A percentile compares a stretch with the other conserved stretches of the same genome.
Conservation (phyloP, 2,329 filamentous ascomycete genomes). For the Byssothecium circinans region DNA sequence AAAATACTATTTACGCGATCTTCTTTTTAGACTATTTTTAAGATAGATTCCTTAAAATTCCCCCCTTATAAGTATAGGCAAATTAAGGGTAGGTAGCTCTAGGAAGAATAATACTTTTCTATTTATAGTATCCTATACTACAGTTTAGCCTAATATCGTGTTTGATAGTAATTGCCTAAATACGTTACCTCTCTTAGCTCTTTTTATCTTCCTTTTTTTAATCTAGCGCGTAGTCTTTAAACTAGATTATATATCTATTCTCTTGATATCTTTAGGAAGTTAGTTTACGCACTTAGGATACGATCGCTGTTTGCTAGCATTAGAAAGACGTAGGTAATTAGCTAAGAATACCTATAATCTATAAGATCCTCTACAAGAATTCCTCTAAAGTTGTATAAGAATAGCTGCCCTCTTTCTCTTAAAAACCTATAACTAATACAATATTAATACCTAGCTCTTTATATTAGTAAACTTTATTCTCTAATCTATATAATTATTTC, state of each 20-base stretch:
- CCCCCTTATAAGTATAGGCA: slow-evolving; percentile 4
- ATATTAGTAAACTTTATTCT: slow-evolving; percentile 9
- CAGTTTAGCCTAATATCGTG: slow-evolving; percentile 2
- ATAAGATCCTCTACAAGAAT: slow-evolving; percentile 6
- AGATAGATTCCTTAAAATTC: background rate
- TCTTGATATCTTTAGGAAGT: slow-evolving; percentile 8
- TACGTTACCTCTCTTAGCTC: slow-evolving; percentile 4
- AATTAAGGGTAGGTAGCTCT: slow-evolving; percentile 6
- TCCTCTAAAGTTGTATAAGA: slow-evolving; percentile 9
- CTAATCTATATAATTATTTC: slow-evolving; percentile 5
- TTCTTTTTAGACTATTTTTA: slow-evolving; percentile 1
- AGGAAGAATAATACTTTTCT: slow-evolving; percentile 4
- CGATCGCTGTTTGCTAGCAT: slow-evolving; percentile 4
- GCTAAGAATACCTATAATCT: slow-evolving; percentile 5
- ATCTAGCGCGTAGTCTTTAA: slow-evolving; percentile 1
- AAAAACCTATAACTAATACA: slow-evolving; percentile 6
- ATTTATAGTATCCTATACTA: slow-evolving; percentile 2
- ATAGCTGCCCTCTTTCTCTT: slow-evolving; percentile 7
- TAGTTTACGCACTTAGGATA: slow-evolving; percentile 6
- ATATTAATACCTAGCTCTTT: slow-evolving; percentile 5
- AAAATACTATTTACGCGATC: no score
- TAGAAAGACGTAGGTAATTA: slow-evolving; percentile 3
- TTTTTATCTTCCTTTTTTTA: slow-evolving; percentile 3
- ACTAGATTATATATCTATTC: slow-evolving; percentile 6
- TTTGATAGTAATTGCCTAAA: slow-evolving; percentile 2